These are phyloP conservation scores for Ophiostoma sp. DNA, from an alignment of 2,329 filamentous ascomycete species.

Conservation along the genomic window DNA sequence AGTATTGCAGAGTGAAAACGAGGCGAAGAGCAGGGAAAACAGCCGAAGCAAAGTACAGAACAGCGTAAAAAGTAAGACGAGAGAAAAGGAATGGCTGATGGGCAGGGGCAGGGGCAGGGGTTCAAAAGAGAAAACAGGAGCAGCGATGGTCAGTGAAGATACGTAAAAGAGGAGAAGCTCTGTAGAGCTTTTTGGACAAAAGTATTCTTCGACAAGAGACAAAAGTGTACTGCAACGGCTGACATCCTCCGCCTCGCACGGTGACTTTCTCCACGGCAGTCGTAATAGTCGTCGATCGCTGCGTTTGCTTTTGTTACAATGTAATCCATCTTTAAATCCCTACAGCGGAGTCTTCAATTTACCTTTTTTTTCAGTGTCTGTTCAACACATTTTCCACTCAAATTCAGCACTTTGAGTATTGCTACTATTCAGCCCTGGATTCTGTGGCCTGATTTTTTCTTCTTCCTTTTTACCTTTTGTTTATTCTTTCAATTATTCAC, in stretches of 20 bases:
- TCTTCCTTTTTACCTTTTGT: background rate
- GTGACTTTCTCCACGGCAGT: constrained; percentile 8
- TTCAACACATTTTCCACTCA: background rate
- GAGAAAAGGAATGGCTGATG: background rate
- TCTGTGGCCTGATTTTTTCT: background rate
- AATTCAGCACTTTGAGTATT: constrained; percentile 4
- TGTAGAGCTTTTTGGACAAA: background rate
- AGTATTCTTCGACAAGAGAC: too few relatives aligned
- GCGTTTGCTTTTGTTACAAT: background rate
- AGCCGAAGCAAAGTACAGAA: background rate
- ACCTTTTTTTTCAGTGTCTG: background rate
- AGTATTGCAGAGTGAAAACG: background rate
- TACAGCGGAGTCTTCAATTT: background rate
- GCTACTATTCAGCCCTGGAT: background rate
- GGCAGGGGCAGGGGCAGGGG: background rate
- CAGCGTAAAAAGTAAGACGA: background rate
- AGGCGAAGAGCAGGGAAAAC: background rate
- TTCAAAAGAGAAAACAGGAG: background rate
- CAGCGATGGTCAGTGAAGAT: background rate
- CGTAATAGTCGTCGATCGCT: constrained; percentile 8
- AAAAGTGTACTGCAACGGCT: background rate
- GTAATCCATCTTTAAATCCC: background rate
- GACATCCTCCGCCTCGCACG: background rate
- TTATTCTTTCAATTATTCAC: background rate
- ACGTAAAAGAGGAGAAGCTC: background rate